Percentiles rank a stretch among this genome's conserved stretches.
These are phyloP conservation scores for Phytopythium ostracodes DNA, from an alignment of 352 stramenopile species.

Conservation along the genomic window DNA sequence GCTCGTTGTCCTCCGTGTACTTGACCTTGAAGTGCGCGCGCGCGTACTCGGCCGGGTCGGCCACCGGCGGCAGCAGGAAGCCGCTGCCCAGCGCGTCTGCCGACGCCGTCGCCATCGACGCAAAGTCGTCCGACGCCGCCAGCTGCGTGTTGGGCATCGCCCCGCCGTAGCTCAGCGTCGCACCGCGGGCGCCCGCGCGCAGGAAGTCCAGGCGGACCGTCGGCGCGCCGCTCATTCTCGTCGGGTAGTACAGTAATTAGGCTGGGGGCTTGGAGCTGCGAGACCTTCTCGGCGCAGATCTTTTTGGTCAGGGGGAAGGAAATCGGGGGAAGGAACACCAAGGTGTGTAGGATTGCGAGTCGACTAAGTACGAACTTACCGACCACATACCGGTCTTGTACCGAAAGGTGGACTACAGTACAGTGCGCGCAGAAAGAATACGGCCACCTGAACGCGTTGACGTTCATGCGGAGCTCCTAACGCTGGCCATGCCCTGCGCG, in stretches of 20 bases:
- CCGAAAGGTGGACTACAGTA: background rate
- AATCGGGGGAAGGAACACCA: background rate
- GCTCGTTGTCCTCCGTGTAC: constrained; percentile 95
- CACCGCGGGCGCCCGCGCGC: constrained; percentile 55
- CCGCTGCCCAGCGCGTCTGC: constrained; percentile 36
- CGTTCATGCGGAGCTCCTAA: background rate
- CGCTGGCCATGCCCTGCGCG: no score
- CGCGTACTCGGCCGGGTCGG: constrained; percentile 93
- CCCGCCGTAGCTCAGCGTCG: constrained; percentile 64
- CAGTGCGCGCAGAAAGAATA: background rate
- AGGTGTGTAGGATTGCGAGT: background rate
- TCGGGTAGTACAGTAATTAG: no score
- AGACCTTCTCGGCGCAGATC: background rate
- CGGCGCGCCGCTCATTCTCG: constrained; percentile 31
- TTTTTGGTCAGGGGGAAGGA: background rate
- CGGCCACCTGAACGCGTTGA: background rate
- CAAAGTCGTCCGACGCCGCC: constrained; percentile 27
- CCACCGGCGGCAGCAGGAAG: constrained; percentile 70
- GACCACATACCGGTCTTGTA: no score
- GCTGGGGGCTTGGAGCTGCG: background rate
- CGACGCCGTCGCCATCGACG: constrained; percentile 13
- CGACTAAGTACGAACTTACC: constrained; percentile 1
- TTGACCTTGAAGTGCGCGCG: constrained; percentile 96
- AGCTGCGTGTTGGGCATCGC: constrained; percentile 76
- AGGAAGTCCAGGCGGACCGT: constrained; percentile 68